Percentiles rank a stretch among this genome's conserved stretches.
Conservation (phyloP, 345 rosid species). For the Eucalyptus albens region DNA sequence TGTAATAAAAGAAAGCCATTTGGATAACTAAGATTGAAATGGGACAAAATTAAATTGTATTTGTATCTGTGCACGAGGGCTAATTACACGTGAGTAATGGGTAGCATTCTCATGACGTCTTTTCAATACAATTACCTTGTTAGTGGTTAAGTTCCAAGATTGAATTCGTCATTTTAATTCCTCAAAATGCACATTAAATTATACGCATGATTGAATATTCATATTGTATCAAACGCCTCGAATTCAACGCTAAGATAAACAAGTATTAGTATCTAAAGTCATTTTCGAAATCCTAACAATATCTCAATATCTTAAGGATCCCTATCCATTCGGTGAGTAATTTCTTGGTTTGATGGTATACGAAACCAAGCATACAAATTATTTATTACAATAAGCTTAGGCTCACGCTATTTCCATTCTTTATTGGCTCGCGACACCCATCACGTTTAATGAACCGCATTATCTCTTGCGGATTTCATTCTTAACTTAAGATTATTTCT, state of each 20-base stretch:
- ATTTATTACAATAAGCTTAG: neutral
- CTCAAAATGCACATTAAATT: neutral
- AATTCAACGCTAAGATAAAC: neutral
- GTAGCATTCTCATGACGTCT: neutral
- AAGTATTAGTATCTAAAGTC: neutral
- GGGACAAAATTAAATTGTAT: neutral
- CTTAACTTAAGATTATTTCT: too few species aligned
- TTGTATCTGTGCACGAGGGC: neutral
- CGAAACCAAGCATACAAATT: neutral
- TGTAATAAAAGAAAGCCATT: neutral
- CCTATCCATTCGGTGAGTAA: neutral
- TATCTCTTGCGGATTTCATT: neutral
- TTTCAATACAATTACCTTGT: neutral
- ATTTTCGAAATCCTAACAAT: neutral
- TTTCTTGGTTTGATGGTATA: neutral
- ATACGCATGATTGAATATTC: neutral
- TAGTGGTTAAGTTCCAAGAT: neutral
- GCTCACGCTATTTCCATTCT: rapidly evolving
- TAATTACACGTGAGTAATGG: neutral
- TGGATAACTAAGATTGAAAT: neutral
- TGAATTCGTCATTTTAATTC: neutral
- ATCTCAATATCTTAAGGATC: neutral
- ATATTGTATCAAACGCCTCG: neutral
- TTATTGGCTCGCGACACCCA: neutral
- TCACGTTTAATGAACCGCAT: neutral